Percentiles rank a stretch among this genome's conserved stretches.
Conservation (phyloP, 345 rosid species). For the Microthlaspi erraticum region DNA sequence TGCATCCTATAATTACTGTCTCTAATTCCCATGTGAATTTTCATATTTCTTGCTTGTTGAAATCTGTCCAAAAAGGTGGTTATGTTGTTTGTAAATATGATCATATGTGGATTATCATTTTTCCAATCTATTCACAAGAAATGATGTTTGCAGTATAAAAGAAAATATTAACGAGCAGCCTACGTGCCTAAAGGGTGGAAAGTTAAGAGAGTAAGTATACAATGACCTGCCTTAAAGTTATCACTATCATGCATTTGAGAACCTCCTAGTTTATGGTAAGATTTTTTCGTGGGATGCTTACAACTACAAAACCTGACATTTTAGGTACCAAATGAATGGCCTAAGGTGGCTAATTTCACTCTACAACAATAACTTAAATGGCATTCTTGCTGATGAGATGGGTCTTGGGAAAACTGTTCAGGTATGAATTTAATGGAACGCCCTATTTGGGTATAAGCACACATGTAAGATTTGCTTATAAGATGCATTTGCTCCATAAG, state of each 20-base stretch:
- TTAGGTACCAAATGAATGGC: constrained; percentile 96
- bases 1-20: neutral
- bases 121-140: neutral
- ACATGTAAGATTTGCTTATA: constrained; percentile 11
- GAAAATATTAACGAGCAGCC: constrained; percentile 91
- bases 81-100: neutral
- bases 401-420: constrained; percentile 98
- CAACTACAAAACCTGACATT: constrained; percentile 33
- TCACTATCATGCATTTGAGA: neutral
- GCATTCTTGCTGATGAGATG: constrained; percentile 98
- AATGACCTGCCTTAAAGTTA: constrained; percentile 1
- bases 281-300: constrained; percentile 27
- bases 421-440: constrained; percentile 45
- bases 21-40: neutral
- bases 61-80: neutral
- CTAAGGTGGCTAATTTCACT: constrained; percentile 89
- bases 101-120: neutral
- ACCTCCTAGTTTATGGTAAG: neutral
- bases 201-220: constrained; percentile 84
- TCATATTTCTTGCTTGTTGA: neutral
- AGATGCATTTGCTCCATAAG: constrained; percentile 1
- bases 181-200: constrained; percentile 70
- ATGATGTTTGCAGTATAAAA: constrained; percentile 65
- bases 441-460: neutral
- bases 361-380: constrained; percentile 87